Percentiles rank a stretch among this genome's conserved stretches.
These are phyloP conservation scores for Cucurbita maxima DNA, from an alignment of 306 rosid species.

Conservation along the genomic window DNA sequence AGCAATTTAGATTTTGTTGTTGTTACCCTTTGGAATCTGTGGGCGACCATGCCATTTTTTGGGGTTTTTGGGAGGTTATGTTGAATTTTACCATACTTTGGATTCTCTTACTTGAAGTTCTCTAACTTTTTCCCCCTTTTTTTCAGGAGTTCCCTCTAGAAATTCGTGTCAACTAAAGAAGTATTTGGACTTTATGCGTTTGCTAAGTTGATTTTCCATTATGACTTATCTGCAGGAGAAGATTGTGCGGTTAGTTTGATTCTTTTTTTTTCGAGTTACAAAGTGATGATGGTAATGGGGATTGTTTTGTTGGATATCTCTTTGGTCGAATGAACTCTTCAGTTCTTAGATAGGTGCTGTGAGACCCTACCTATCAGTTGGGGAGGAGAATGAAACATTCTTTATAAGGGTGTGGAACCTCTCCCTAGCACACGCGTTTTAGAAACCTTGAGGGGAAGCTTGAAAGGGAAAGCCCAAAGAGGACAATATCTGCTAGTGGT, in stretches of 20 bases:
- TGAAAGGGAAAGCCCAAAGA: too few relatives aligned
- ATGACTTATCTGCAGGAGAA: constrained; percentile 10
- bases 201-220: not conserved
- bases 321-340: not conserved
- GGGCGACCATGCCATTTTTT: not conserved
- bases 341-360: not conserved
- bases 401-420: too few relatives aligned
- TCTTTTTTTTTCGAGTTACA: not conserved
- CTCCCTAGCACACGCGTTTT: too few relatives aligned
- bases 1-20: not conserved
- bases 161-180: not conserved
- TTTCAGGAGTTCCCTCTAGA: not conserved
- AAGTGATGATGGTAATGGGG: not conserved
- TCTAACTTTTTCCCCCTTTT: not conserved
- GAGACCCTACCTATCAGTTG: too few relatives aligned
- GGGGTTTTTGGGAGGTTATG: not conserved
- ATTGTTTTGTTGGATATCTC: not conserved
- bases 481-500: too few relatives aligned
- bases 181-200: not conserved
- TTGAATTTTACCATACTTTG: not conserved
- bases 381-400: too few relatives aligned
- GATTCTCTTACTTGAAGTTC: not conserved
- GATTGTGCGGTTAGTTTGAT: constrained; percentile 6
- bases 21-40: not conserved
- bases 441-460: too few relatives aligned